Percentiles rank a stretch among this genome's conserved stretches.
Evolutionary conservation across 129 eudicot genomes (phyloP).

Genomic region (Tanacetum coccineum): DNA sequence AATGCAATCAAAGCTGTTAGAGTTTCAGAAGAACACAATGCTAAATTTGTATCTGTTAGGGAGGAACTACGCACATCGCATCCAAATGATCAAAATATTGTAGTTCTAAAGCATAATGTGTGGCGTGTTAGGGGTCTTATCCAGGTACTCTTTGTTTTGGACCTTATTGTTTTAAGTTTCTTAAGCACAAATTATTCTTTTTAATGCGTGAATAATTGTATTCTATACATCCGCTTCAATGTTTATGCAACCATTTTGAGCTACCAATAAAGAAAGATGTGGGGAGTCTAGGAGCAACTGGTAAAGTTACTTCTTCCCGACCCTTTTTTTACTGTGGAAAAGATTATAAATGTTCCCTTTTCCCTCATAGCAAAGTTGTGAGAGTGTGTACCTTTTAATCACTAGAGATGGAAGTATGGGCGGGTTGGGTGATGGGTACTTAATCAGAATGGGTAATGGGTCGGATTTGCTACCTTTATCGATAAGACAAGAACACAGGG

Average conservation of each 20-base stretch:
- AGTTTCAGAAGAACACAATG: slow-evolving; percentile 66
- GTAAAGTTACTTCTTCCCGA: not conserved
- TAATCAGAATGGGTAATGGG: not conserved
- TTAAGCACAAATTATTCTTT: not conserved
- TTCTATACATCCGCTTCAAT: not conserved
- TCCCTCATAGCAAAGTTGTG: slow-evolving; percentile 2
- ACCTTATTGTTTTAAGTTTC: not conserved
- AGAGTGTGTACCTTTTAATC: not conserved
- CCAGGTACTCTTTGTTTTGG: slow-evolving; percentile 35
- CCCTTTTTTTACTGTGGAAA: not conserved
- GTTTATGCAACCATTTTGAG: slow-evolving; percentile 9
- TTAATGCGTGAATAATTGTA: not conserved
- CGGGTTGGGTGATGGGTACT: no score
- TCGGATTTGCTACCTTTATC: not conserved
- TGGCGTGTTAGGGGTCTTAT: slow-evolving; percentile 82
- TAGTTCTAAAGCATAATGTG: slow-evolving; percentile 56
- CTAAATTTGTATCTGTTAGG: slow-evolving; percentile 45
- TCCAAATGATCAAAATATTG: slow-evolving; percentile 62
- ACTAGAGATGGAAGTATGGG: not conserved
- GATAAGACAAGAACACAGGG: not conserved
- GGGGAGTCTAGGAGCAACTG: not conserved
- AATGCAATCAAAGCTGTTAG: slow-evolving; percentile 39
- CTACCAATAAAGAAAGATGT: not conserved
- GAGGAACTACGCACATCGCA: slow-evolving; percentile 49
- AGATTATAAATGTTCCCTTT: not conserved